Percentiles rank a stretch among this genome's conserved stretches.
phyloP scores from a whole-genome alignment of 225 moss, liverwort and hornwort species.

The Asterella californica region DNA sequence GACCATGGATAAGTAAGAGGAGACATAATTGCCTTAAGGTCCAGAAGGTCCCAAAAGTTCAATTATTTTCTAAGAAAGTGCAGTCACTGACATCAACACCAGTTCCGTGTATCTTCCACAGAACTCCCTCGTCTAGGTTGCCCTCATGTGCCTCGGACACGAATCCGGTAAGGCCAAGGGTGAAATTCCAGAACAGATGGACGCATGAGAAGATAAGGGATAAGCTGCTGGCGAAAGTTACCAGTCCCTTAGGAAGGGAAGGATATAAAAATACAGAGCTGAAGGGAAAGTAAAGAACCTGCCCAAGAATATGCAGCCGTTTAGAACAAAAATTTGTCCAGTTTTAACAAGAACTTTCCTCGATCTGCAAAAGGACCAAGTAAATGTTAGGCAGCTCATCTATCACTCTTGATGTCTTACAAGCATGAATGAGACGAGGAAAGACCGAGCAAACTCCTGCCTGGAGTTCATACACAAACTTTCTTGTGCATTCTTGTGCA shows the following conservation, averaged over 20 bases:
- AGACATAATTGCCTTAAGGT: not conserved
- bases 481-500: too few species aligned
- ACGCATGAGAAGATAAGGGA: not conserved
- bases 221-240: not conserved
- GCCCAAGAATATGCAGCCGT: constrained; percentile 88
- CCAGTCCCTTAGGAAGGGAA: not conserved
- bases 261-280: not conserved
- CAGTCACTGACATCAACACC: not conserved
- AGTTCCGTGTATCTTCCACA: not conserved
- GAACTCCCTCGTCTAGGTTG: not conserved
- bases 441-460: not conserved
- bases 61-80: not conserved
- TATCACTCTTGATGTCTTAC: not conserved
- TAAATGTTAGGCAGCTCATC: not conserved
- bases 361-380: constrained; percentile 46
- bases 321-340: constrained; percentile 78
- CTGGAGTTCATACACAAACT: not conserved
- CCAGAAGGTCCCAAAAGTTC: not conserved
- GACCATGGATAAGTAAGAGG: not conserved
- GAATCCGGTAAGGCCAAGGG: not conserved
- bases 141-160: not conserved
- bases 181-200: not conserved
- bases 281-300: constrained; percentile 44
- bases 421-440: not conserved
- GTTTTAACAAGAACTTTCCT: constrained; percentile 79